Conservation (phyloP, 2,329 filamentous ascomycete genomes). For the Zelopaecilomyces penicillatus region DNA sequence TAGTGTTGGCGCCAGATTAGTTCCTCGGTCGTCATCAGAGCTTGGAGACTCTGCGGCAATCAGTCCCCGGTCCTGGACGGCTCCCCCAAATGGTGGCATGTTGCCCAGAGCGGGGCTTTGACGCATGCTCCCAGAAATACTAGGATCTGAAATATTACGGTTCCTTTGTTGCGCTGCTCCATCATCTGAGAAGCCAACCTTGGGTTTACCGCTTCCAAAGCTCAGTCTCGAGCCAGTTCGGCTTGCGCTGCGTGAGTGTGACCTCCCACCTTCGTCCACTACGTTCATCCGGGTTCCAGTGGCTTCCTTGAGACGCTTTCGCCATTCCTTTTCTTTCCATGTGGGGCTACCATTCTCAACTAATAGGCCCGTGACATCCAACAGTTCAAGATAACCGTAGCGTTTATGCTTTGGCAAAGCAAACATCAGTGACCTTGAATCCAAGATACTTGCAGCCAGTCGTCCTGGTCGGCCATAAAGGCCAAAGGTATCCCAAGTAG, state of each 20-base stretch:
- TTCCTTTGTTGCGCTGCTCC: conserved; percentile 30
- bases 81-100: conserved; percentile 29
- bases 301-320: conserved; percentile 77
- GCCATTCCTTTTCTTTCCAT: conserved; percentile 87
- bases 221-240: conserved; percentile 50
- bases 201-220: conserved; percentile 33
- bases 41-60: conserved; percentile 44
- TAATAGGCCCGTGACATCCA: conserved; percentile 77
- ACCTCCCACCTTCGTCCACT: conserved; percentile 40
- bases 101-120: conserved; percentile 19
- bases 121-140: conserved; percentile 17
- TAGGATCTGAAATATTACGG: conserved; percentile 42
- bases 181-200: conserved; percentile 53
- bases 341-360: conserved; percentile 63
- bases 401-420: conserved; percentile 84
- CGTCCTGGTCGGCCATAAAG: conserved; percentile 85
- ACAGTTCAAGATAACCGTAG: conserved; percentile 83
- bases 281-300: conserved; percentile 71
- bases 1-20: conserved; percentile 29
- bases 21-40: conserved; percentile 47
- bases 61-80: conserved; percentile 33
- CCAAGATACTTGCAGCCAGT: conserved; percentile 78
- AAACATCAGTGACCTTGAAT: conserved; percentile 91
- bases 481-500: conserved; percentile 85
- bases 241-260: conserved; percentile 39